Conservation (phyloP, 2,329 filamentous ascomycete species). For the Trichoderma hamatum region DNA sequence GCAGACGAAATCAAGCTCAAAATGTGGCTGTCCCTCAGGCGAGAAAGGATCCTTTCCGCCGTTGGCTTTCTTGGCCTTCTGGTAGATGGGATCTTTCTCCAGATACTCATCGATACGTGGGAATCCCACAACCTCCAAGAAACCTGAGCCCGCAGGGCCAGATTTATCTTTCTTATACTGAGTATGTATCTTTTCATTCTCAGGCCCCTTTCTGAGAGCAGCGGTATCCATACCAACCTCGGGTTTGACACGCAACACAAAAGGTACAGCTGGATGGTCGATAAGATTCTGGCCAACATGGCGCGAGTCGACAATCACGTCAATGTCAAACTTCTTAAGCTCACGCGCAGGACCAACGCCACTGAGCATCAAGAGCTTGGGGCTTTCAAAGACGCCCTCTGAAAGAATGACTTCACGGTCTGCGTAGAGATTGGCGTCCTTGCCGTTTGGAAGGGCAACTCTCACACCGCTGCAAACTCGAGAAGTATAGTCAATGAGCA, state of each 20-base stretch:
- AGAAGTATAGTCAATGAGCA: constrained; percentile 52
- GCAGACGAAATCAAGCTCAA: constrained; percentile 64
- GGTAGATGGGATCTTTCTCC: constrained; percentile 52
- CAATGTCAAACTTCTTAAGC: constrained; percentile 58
- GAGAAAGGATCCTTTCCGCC: constrained; percentile 56
- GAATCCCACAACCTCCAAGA: constrained; percentile 57
- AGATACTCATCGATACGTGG: constrained; percentile 61
- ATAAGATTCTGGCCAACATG: constrained; percentile 67
- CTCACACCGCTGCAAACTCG: constrained; percentile 49
- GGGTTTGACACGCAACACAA: constrained; percentile 51
- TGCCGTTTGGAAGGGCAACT: constrained; percentile 44
- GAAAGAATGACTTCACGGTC: constrained; percentile 53
- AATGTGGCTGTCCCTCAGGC: constrained; percentile 60
- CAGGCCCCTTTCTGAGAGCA: constrained; percentile 42
- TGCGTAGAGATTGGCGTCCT: constrained; percentile 51
- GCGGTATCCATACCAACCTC: constrained; percentile 46
- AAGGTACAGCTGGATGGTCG: constrained; percentile 60
- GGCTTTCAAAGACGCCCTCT: constrained; percentile 62
- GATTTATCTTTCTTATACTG: constrained; percentile 44
- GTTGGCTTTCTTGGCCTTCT: constrained; percentile 45
- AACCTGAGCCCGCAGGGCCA: constrained; percentile 46
- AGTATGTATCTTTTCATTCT: constrained; percentile 40
- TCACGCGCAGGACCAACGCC: constrained; percentile 61
- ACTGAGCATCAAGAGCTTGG: constrained; percentile 66
- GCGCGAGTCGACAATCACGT: constrained; percentile 56